Conservation (phyloP, 768 basidiomycete species). For the Amanita inopinata region DNA sequence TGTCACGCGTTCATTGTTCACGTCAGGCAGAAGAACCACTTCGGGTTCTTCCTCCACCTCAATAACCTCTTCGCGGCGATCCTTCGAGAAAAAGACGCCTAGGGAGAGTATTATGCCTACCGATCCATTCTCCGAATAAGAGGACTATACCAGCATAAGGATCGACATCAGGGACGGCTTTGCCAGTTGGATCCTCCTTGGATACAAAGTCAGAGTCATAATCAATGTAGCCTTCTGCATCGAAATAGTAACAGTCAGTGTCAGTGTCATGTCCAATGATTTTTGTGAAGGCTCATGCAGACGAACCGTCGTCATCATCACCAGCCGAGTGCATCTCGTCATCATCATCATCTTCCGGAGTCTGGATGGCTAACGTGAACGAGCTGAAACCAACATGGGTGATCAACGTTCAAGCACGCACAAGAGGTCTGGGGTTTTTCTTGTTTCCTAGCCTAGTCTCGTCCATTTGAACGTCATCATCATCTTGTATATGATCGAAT, state of each 20-base stretch:
- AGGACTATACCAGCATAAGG: conserved; percentile 68
- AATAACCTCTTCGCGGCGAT: conserved; percentile 83
- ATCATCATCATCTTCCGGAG: conserved; percentile 49
- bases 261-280: not conserved
- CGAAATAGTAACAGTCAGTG: conserved; percentile 4
- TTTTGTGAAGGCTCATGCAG: not conserved
- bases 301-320: conserved; percentile 47
- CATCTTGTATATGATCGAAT: conserved; percentile 62
- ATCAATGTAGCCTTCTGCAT: conserved; percentile 55
- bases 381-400: not conserved
- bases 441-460: conserved; percentile 9
- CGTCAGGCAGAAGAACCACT: conserved; percentile 29
- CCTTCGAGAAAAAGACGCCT: conserved; percentile 96
- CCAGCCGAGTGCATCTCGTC: conserved; percentile 30
- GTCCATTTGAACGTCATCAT: conserved; percentile 43
- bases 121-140: conserved; percentile 7
- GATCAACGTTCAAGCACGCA: conserved; percentile 13
- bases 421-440: conserved; percentile 17
- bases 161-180: conserved; percentile 54
- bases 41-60: conserved; percentile 82
- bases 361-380: conserved; percentile 5
- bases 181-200: conserved; percentile 26
- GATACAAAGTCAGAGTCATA: conserved; percentile 75
- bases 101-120: conserved; percentile 4
- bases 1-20: conserved; percentile 35